Conservation (phyloP, 805 yeast species). For the Ogataea trehaloabstinens region DNA sequence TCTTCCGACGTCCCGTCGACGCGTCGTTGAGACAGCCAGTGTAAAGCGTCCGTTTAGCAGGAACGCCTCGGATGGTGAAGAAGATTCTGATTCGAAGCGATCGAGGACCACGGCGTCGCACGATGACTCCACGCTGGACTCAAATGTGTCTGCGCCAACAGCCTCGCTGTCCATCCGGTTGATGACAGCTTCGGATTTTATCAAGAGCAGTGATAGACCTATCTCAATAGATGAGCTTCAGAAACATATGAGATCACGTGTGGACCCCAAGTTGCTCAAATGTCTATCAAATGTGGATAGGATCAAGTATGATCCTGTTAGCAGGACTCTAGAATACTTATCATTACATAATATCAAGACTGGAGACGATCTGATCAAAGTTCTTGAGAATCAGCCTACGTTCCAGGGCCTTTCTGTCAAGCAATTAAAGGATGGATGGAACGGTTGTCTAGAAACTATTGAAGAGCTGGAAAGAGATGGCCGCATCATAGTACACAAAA, state of each 20-base stretch:
- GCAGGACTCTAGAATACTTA: constrained; percentile 75
- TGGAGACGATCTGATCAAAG: constrained; percentile 71
- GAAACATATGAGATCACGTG: constrained; percentile 60
- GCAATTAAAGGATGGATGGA: constrained; percentile 86
- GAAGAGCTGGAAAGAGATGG: constrained; percentile 74
- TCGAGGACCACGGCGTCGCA: constrained; percentile 3
- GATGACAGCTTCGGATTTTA: constrained; percentile 86
- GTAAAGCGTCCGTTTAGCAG: constrained; percentile 12
- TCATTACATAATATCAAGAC: constrained; percentile 86
- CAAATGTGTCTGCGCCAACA: constrained; percentile 14
- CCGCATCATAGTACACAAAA: constrained; percentile 77
- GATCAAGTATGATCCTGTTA: constrained; percentile 61
- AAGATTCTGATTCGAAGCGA: constrained; percentile 18
- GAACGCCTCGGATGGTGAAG: constrained; percentile 8
- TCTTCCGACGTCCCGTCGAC: constrained; percentile 36
- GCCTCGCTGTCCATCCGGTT: constrained; percentile 72
- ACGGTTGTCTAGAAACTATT: constrained; percentile 77
- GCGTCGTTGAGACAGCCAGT: constrained; percentile 21
- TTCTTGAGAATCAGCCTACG: constrained; percentile 76
- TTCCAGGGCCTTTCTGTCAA: constrained; percentile 85
- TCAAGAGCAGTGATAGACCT: constrained; percentile 70
- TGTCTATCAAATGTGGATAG: constrained; percentile 74
- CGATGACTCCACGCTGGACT: constrained; percentile 5
- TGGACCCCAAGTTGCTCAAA: constrained; percentile 63
- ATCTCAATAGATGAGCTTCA: constrained; percentile 64